A percentile compares a stretch with the other conserved stretches of the same genome.
These are phyloP conservation scores for Candida pini DNA, from an alignment of 805 yeast species.

Conservation along the genomic window DNA sequence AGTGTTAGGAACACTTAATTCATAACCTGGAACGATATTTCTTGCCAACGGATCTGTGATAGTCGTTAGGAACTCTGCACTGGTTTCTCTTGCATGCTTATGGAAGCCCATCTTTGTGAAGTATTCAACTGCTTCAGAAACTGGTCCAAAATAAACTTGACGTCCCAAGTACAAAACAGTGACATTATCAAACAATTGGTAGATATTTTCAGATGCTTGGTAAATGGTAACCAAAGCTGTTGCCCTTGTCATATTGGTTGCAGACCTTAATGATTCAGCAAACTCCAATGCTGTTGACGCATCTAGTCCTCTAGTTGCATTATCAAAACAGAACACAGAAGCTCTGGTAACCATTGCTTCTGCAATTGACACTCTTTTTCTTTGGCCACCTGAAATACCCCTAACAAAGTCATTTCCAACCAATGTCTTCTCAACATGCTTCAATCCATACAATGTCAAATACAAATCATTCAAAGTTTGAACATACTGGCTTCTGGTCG, in stretches of 20 bases:
- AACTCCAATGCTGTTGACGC: slow-evolving; percentile 69
- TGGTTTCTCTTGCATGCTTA: slow-evolving; percentile 62
- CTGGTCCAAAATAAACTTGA: slow-evolving; percentile 57
- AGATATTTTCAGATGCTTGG: slow-evolving; percentile 64
- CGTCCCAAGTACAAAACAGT: slow-evolving; percentile 55
- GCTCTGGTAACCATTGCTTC: slow-evolving; percentile 55
- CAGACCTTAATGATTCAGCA: slow-evolving; percentile 55
- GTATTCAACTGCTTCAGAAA: slow-evolving; percentile 46
- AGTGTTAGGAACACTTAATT: slow-evolving; percentile 49
- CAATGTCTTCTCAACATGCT: slow-evolving; percentile 54
- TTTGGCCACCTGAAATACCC: slow-evolving; percentile 69
- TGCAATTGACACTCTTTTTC: slow-evolving; percentile 65
- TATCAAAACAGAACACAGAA: slow-evolving; percentile 58
- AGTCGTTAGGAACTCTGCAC: slow-evolving; percentile 64
- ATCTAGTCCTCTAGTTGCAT: slow-evolving; percentile 66
- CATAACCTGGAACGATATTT: slow-evolving; percentile 44
- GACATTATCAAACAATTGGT: slow-evolving; percentile 55
- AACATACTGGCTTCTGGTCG: slow-evolving; percentile 37
- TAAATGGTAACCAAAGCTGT: slow-evolving; percentile 61
- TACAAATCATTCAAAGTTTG: slow-evolving; percentile 39
- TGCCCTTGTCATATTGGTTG: slow-evolving; percentile 51
- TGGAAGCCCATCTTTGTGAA: slow-evolving; percentile 60
- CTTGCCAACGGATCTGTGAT: slow-evolving; percentile 63
- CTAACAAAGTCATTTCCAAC: slow-evolving; percentile 64
- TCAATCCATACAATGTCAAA: slow-evolving; percentile 52